Evolutionary conservation across 331 rosid genomes (phyloP).

Genomic region (Pyracantha coccinea): DNA sequence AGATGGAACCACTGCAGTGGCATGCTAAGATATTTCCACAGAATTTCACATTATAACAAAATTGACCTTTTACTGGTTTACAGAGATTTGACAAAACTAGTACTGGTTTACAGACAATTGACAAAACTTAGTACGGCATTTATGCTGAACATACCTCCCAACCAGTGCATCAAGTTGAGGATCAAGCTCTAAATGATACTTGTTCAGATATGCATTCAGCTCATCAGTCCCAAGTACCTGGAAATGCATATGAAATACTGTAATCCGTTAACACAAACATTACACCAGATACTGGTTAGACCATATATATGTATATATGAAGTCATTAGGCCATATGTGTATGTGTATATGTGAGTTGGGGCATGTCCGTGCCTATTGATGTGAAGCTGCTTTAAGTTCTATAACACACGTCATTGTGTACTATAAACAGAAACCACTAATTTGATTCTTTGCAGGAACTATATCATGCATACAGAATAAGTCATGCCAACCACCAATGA

Average conservation of each 20-base stretch:
- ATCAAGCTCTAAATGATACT: slow-evolving; percentile 79
- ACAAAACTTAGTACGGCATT: background rate
- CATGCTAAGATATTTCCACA: background rate
- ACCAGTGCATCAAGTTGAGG: slow-evolving; percentile 86
- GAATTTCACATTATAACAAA: background rate
- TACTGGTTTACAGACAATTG: background rate
- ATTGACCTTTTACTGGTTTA: background rate
- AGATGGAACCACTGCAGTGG: slow-evolving; percentile 5
- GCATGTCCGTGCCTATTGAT: too few relatives aligned
- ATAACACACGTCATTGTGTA: background rate
- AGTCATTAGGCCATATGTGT: background rate
- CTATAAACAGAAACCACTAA: background rate
- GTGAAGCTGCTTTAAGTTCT: too few relatives aligned
- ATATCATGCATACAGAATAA: background rate
- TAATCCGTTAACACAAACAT: background rate
- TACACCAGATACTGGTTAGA: background rate
- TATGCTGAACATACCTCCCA: slow-evolving; percentile 50
- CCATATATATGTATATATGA: background rate
- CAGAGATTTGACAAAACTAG: background rate
- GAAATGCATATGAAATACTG: slow-evolving; percentile 1
- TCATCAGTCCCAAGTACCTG: slow-evolving; percentile 97
- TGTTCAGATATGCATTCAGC: slow-evolving; percentile 72
- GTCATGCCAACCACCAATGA: slow-evolving; percentile 7
- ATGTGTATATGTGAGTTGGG: too few relatives aligned
- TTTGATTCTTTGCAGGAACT: background rate